Percentiles rank a stretch among this genome's conserved stretches.
Evolutionary conservation across 306 rosid genomes (phyloP).

Genomic region (Pachyrhizus erosus): DNA sequence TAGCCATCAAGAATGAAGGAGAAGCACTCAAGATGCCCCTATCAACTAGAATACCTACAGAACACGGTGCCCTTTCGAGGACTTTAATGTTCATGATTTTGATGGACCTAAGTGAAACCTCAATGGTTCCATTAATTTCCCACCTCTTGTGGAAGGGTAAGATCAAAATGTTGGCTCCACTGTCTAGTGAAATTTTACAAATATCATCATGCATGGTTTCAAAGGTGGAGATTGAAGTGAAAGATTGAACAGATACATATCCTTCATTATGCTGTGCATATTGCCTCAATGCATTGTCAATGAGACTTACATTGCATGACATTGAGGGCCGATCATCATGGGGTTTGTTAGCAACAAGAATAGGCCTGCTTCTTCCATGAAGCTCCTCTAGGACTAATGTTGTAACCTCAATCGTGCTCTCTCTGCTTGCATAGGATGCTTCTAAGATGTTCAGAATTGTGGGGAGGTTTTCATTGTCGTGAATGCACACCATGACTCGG

Average conservation of each 20-base stretch:
- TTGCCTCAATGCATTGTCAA: conserved; percentile 61
- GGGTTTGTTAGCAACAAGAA: conserved; percentile 60
- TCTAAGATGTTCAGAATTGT: conserved; percentile 62
- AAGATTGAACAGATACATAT: conserved; percentile 46
- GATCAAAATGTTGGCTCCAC: conserved; percentile 54
- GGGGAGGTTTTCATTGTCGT: conserved; percentile 52
- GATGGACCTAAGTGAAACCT: conserved; percentile 39
- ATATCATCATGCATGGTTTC: conserved; percentile 54
- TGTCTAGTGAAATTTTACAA: conserved; percentile 50
- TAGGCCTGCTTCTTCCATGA: conserved; percentile 55
- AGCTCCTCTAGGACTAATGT: conserved; percentile 66
- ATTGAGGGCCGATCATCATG: background rate
- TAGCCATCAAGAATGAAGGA: conserved; percentile 31
- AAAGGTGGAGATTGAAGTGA: conserved; percentile 59
- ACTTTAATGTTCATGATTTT: conserved; percentile 53
- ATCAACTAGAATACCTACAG: conserved; percentile 72
- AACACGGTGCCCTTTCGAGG: conserved; percentile 68
- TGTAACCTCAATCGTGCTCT: conserved; percentile 51
- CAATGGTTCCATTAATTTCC: conserved; percentile 66
- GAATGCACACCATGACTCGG: conserved; percentile 63
- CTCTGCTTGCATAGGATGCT: conserved; percentile 64
- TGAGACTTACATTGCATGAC: conserved; percentile 38
- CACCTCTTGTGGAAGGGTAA: conserved; percentile 72
- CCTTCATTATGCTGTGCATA: conserved; percentile 53
- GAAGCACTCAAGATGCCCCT: conserved; percentile 51